Percentiles rank a stretch among this genome's conserved stretches.
phyloP scores from a whole-genome alignment of 2,329 filamentous ascomycete genomes.

The Huntiella decipiens region DNA sequence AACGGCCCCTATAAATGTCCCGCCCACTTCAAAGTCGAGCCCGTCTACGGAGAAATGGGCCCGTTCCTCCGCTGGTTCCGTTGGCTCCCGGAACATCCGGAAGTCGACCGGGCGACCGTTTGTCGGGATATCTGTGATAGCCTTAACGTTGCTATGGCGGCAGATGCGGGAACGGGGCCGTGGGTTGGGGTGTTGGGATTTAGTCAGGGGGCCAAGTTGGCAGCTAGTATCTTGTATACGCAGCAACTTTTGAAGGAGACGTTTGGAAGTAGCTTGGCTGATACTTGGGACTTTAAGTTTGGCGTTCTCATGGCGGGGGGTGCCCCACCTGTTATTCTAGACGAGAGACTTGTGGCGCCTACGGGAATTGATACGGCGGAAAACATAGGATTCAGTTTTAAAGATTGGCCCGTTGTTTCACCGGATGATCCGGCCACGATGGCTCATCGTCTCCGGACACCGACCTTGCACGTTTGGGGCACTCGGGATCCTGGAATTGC shows the following conservation, averaged over 20 bases:
- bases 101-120: conserved; percentile 27
- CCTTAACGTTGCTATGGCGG: conserved; percentile 29
- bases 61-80: conserved; percentile 47
- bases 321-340: conserved; percentile 36
- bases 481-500: conserved; percentile 38
- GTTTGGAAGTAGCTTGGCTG: conserved; percentile 14
- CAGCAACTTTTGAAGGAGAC: conserved; percentile 37
- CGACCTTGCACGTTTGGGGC: conserved; percentile 52
- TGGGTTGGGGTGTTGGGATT: conserved; percentile 47
- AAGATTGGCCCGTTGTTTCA: conserved; percentile 21
- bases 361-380: conserved; percentile 14
- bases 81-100: conserved; percentile 38
- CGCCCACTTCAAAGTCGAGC: conserved; percentile 41
- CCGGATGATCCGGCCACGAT: conserved; percentile 11
- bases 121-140: conserved; percentile 22
- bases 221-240: conserved; percentile 36
- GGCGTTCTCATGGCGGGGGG: conserved; percentile 43
- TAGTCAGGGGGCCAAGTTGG: conserved; percentile 46
- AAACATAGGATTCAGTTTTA: conserved; percentile 20
- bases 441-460: conserved; percentile 32
- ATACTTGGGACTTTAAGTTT: conserved; percentile 33
- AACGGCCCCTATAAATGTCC: conserved; percentile 47
- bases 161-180: conserved; percentile 33
- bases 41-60: conserved; percentile 44
- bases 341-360: conserved; percentile 17